Percentiles rank a stretch among this genome's conserved stretches.
phyloP scores from a whole-genome alignment of 1,284 basidiomycete species.

The Malassezia japonica region DNA sequence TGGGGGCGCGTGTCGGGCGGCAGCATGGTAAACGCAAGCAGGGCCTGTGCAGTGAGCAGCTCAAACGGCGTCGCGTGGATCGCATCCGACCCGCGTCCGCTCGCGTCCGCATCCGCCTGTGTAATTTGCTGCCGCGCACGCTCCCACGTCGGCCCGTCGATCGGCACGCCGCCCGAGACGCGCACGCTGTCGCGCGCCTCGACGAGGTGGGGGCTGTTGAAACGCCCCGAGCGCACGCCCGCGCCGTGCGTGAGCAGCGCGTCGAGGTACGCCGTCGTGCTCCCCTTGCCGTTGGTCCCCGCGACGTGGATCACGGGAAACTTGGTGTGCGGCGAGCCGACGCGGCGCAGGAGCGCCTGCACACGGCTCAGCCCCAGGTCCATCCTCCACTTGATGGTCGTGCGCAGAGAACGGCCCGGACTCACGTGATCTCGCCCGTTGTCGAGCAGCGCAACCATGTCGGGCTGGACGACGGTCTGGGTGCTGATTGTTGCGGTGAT shows the following conservation, averaged over 20 bases:
- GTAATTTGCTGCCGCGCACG: constrained; percentile 55
- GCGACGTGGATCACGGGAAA: constrained; percentile 84
- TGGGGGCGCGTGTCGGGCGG: constrained; percentile 55
- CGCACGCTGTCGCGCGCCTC: constrained; percentile 68
- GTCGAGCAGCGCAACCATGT: constrained; percentile 22
- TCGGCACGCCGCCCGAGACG: constrained; percentile 56
- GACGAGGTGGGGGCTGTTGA: constrained; percentile 86
- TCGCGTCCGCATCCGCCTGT: constrained; percentile 55
- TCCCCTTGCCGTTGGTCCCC: constrained; percentile 96
- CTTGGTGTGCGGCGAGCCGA: constrained; percentile 56
- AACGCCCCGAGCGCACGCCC: constrained; percentile 63
- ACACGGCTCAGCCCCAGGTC: constrained; percentile 70
- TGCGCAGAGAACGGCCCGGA: not conserved
- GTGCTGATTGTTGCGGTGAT: constrained; percentile 31
- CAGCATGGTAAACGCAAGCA: constrained; percentile 33
- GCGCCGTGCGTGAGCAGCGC: constrained; percentile 58
- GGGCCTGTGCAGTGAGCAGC: constrained; percentile 52
- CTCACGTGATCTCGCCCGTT: not conserved
- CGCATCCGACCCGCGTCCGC: constrained; percentile 14
- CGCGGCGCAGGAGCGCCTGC: constrained; percentile 54
- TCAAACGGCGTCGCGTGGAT: constrained; percentile 37
- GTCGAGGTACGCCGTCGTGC: constrained; percentile 71
- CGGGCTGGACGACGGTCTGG: constrained; percentile 44
- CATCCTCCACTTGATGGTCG: constrained; percentile 51
- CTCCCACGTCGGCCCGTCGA: constrained; percentile 55